These are phyloP conservation scores for Laguncularia racemosa DNA, from an alignment of 345 rosid genomes.

Conservation along the genomic window DNA sequence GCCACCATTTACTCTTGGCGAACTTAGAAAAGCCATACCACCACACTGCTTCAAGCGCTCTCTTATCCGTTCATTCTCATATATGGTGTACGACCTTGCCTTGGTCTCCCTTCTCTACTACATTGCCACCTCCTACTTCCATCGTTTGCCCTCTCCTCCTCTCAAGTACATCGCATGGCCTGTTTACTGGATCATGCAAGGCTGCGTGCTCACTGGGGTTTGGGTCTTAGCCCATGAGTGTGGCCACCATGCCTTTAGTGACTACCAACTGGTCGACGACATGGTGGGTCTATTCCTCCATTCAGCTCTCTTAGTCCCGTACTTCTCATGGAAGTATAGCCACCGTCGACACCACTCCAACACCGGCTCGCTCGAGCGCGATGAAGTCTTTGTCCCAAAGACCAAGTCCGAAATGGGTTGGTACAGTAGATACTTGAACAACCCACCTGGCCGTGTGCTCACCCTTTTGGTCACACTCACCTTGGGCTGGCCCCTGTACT, in stretches of 20 bases:
- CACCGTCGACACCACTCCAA: constrained; percentile 30
- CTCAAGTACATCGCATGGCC: constrained; percentile 27
- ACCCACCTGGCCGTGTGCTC: constrained; percentile 2
- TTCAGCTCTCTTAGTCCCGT: constrained; percentile 21
- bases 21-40: constrained; percentile 26
- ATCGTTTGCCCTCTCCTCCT: constrained; percentile 19
- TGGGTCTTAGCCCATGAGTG: constrained; percentile 31
- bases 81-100: constrained; percentile 6
- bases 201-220: constrained; percentile 24
- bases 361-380: constrained; percentile 21
- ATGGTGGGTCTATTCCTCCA: constrained; percentile 20
- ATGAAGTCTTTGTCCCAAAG: constrained; percentile 25
- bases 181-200: constrained; percentile 22
- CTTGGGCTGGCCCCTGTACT: constrained; percentile 2
- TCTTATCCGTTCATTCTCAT: constrained; percentile 8
- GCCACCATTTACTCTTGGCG: constrained; percentile 29
- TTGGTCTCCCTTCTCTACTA: constrained; percentile 8
- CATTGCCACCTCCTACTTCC: constrained; percentile 23
- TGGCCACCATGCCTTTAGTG: constrained; percentile 31
- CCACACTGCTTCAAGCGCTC: constrained; percentile 14
- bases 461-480: neutral
- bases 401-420: constrained; percentile 5
- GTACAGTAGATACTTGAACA: constrained; percentile 1
- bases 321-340: constrained; percentile 32
- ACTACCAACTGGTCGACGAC: constrained; percentile 20